Conservation (phyloP, 1,139 yeast species). For the Sugiyamaella grinbergsii region DNA sequence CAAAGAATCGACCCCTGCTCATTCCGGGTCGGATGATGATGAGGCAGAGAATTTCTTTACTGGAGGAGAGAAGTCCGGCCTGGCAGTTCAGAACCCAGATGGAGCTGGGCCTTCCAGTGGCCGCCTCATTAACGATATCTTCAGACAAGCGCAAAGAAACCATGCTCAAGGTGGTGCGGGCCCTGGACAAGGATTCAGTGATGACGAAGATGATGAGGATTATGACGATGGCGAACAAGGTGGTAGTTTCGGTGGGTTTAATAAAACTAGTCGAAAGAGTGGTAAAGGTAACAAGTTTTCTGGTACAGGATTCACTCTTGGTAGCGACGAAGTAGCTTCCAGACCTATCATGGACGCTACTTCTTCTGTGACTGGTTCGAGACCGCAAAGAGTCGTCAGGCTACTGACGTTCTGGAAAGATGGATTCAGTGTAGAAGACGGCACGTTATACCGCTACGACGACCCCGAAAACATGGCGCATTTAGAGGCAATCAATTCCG, state of each 20-base stretch:
- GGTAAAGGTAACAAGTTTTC: constrained; percentile 47
- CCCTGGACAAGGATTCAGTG: constrained; percentile 6
- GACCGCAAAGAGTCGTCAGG: constrained; percentile 41
- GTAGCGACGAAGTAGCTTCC: constrained; percentile 49
- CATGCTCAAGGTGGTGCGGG: constrained; percentile 15
- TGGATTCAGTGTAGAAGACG: constrained; percentile 94
- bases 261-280: constrained; percentile 23
- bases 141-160: constrained; percentile 55
- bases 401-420: constrained; percentile 94
- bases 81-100: constrained; percentile 91
- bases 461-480: constrained; percentile 83
- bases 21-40: constrained; percentile 55
- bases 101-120: constrained; percentile 40
- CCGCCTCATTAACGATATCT: constrained; percentile 55
- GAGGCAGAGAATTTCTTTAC: constrained; percentile 80
- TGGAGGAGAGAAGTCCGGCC: constrained; percentile 92
- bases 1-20: constrained; percentile 28
- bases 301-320: constrained; percentile 83
- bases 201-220: constrained; percentile 40
- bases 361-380: constrained; percentile 34
- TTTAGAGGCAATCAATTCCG: constrained; percentile 78
- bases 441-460: constrained; percentile 80
- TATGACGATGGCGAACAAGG: constrained; percentile 41
- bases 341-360: constrained; percentile 20
- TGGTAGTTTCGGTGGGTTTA: constrained; percentile 18